phyloP scores from a whole-genome alignment of 2,329 filamentous ascomycete species.

The Amauroascus niger region DNA sequence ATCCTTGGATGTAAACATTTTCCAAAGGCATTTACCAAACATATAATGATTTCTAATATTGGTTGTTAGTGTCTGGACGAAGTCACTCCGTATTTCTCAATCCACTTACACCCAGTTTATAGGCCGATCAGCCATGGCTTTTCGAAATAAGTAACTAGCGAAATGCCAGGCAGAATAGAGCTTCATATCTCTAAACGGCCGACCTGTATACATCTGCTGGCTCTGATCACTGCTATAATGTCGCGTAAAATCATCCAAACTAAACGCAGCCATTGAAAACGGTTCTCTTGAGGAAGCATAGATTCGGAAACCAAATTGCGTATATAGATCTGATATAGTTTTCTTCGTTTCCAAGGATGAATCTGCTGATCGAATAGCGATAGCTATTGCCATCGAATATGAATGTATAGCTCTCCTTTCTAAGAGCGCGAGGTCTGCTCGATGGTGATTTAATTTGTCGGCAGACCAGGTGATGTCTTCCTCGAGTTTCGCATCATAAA shows the following conservation, averaged over 20 bases:
- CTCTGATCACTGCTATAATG: conserved; percentile 48
- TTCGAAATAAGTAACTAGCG: conserved; percentile 51
- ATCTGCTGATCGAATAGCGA: conserved; percentile 49
- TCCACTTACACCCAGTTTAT: conserved; percentile 52
- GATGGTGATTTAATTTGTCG: conserved; percentile 81
- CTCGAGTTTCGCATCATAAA: conserved; percentile 78
- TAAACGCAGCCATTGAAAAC: conserved; percentile 58
- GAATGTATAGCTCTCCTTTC: conserved; percentile 78
- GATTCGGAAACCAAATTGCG: conserved; percentile 58
- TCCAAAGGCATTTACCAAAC: conserved; percentile 63
- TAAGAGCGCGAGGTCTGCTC: conserved; percentile 60
- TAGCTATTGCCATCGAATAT: conserved; percentile 59
- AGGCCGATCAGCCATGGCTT: conserved; percentile 49
- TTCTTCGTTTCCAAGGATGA: conserved; percentile 44
- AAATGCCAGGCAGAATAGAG: conserved; percentile 56
- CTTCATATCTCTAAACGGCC: conserved; percentile 50
- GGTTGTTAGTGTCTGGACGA: conserved; percentile 19
- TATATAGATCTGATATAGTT: conserved; percentile 56
- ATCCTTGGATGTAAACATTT: conserved; percentile 50
- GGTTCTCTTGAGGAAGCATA: conserved; percentile 61
- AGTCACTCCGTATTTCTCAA: neutral
- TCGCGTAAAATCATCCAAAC: conserved; percentile 50
- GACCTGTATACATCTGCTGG: conserved; percentile 48
- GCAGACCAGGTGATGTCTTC: conserved; percentile 81
- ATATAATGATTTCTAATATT: conserved; percentile 51